A percentile compares a stretch with the other conserved stretches of the same genome.
Evolutionary conservation across 768 basidiomycete genomes (phyloP).

Genomic region (Hirschioporus abietinus): DNA sequence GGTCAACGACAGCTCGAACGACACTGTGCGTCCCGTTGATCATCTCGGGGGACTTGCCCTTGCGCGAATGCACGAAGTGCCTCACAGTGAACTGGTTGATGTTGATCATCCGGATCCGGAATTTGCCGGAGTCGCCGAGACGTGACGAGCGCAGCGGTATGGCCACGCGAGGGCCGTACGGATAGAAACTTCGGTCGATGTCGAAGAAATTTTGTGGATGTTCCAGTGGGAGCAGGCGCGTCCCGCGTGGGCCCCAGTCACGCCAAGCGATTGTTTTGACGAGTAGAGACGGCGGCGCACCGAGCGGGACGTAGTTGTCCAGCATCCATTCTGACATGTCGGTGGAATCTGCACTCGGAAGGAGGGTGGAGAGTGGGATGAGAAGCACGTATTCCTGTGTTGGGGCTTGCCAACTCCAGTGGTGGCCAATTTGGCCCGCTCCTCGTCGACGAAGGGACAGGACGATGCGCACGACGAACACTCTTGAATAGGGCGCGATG

Average conservation of each 20-base stretch:
- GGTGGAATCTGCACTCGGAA: neutral
- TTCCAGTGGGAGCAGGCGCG: neutral
- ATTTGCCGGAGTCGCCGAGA: neutral
- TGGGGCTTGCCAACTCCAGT: neutral
- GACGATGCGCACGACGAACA: neutral
- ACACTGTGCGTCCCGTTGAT: neutral
- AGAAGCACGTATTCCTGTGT: neutral
- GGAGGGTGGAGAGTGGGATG: neutral
- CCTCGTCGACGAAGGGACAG: neutral
- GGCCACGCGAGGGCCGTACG: neutral
- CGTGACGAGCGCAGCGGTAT: neutral
- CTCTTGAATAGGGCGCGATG: neutral
- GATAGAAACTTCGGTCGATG: neutral
- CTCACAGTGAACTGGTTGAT: neutral
- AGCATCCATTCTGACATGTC: neutral
- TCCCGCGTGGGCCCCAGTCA: neutral
- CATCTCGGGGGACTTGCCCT: neutral
- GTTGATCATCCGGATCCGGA: neutral
- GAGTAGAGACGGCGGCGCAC: neutral
- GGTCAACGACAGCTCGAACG: neutral
- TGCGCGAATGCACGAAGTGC: neutral
- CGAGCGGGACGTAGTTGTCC: neutral
- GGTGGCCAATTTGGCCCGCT: neutral
- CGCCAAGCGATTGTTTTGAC: neutral
- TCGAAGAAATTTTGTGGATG: neutral